Evolutionary conservation across 495 filamentous ascomycete genomes (phyloP), one percentile per base, ranked within the genome.

Genomic region (Trichoderma erinaceum): DNA sequence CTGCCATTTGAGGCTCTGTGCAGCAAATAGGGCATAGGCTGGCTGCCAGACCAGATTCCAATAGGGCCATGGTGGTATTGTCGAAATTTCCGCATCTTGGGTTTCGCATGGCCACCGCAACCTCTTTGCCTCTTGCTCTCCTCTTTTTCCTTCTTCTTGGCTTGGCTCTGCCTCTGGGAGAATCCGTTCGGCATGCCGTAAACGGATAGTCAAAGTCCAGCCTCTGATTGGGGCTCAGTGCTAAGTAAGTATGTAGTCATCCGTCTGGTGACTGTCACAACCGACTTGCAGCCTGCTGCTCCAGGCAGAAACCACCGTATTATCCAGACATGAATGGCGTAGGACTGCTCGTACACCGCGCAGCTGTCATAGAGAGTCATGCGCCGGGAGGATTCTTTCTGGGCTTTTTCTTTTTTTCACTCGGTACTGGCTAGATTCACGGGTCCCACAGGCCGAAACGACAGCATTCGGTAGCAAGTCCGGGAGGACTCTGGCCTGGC

Each of bases 261-360:
- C 15, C 10, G 25, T 32, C 11, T 29, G 12, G 3, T 61, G 4
- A 12, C 4, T 29, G 23, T 32, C 56, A 25, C 56, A 4, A 29
- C 23, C 10, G n/a, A n/a, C n/a, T 10, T 52, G 48, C 8, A 23
- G 18, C 48, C 56, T 61, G 25, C 23, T 11, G 8, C 23, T 32
- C 56, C 27, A 61, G 56, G 56, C 56, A 61, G 56, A 61, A 27
- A 61, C 56, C 25, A 29, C 25, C 15, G 23, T 27, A 61, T 61
- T 25, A 0, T 12, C 4, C 25, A 61, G 5, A 61, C 6, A 61
- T 13, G 56, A 29, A 61, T 11, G 56, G 56, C 56, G 56, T 61
- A 29, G 56, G 56, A 61, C 56, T 29, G 48, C 48, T 21, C 18
- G 18, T 21, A n/a, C 13, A 48, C 4, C 48, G 21, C n/a, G 5